phyloP scores from a whole-genome alignment of 345 rosid genomes.

The Lumnitzera racemosa region DNA sequence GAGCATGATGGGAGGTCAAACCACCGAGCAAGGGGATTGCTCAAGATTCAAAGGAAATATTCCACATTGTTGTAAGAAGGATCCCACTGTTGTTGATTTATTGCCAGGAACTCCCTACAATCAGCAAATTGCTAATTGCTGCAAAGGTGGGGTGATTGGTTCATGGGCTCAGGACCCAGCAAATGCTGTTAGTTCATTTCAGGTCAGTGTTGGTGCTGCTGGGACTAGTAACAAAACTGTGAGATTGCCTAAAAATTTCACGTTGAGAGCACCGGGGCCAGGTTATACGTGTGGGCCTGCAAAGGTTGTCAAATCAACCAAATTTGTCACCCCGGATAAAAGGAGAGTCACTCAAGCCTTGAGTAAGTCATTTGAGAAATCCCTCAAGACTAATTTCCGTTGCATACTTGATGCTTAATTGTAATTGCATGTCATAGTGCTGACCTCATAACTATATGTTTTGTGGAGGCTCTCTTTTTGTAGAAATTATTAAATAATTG shows the following conservation, averaged over 20 bases:
- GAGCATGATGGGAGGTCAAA: constrained; percentile 39
- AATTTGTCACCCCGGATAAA: constrained; percentile 30
- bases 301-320: constrained; percentile 25
- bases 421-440: too few species aligned
- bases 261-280: constrained; percentile 51
- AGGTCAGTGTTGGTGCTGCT: constrained; percentile 44
- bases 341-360: constrained; percentile 42
- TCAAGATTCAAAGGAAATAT: constrained; percentile 35
- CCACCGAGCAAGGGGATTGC: constrained; percentile 61
- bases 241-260: constrained; percentile 41
- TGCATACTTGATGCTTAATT: background rate
- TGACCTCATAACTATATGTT: too few species aligned
- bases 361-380: constrained; percentile 25
- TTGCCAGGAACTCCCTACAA: constrained; percentile 43
- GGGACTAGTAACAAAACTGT: constrained; percentile 35
- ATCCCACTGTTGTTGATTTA: constrained; percentile 45
- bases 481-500: too few species aligned
- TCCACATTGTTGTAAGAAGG: constrained; percentile 43
- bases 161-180: constrained; percentile 43
- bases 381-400: background rate
- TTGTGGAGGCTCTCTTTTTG: too few species aligned
- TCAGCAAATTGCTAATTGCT: constrained; percentile 55
- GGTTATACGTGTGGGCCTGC: constrained; percentile 40
- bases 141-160: constrained; percentile 57
- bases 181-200: constrained; percentile 41